Evolutionary conservation across 441 rosid species (phyloP).

Genomic region (Brassica balearica): DNA sequence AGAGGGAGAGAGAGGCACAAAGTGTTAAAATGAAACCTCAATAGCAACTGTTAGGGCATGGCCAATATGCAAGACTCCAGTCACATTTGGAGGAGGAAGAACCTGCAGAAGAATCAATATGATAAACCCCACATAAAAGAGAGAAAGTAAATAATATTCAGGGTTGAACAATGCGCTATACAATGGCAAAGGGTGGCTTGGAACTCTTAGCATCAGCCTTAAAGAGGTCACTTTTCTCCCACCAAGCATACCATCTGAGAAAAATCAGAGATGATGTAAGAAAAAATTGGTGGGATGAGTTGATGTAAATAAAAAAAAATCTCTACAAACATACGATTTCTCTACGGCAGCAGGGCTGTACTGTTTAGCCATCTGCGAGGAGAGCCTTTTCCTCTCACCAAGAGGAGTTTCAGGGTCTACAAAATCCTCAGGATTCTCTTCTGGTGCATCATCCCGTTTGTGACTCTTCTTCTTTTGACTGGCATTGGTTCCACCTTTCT

Average conservation of each 20-base stretch:
- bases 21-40: constrained; percentile 54
- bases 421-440: constrained; percentile 76
- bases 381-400: constrained; percentile 80
- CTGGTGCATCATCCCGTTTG: constrained; percentile 57
- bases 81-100: constrained; percentile 98
- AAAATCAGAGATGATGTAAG: neutral
- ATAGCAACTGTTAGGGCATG: constrained; percentile 92
- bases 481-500: constrained; percentile 49
- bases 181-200: constrained; percentile 77
- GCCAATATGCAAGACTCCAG: constrained; percentile 95
- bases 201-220: constrained; percentile 77
- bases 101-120: constrained; percentile 56
- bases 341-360: constrained; percentile 60
- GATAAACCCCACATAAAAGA: constrained; percentile 18
- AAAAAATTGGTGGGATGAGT: constrained; percentile 26
- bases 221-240: constrained; percentile 80
- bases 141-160: too few species aligned
- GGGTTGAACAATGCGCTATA: constrained; percentile 30
- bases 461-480: constrained; percentile 62
- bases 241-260: constrained; percentile 89
- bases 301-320: constrained; percentile 46
- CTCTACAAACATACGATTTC: constrained; percentile 73
- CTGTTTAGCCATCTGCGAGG: constrained; percentile 72
- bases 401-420: constrained; percentile 34
- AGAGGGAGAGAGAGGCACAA: neutral